Evolutionary conservation across 192 early-diverging fungal genomes (phyloP), one percentile per base, ranked within the genome.

Genomic region (Entomortierella lignicola): DNA sequence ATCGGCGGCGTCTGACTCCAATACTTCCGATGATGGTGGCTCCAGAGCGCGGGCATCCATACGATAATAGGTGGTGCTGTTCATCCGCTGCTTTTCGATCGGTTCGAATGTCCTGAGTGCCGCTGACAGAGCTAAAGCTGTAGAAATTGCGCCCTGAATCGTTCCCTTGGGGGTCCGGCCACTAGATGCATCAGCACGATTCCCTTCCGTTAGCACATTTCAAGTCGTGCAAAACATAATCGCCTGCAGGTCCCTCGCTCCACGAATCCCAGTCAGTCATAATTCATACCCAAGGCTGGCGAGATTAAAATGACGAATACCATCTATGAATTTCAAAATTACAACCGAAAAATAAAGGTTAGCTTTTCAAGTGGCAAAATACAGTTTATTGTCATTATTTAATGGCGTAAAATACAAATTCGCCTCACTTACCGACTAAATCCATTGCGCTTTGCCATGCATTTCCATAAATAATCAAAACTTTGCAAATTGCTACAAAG

Each of bases 391-490:
- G 17, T 17, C 42, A 44, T 21, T 15, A 23, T 21, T 21, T 21
- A 50, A 5, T 37, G 25, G 29, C 13, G 32, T 34, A 39, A 58
- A 56, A 20, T 41, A 61, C 12, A 17, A 53, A 17, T 8, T 51
- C 30, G 1, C 8, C 6, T 42, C 26, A 56, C 74, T 55, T 65
- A 77, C 74, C 74, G 29, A 77, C 74, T n/a, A 77, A 66, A 60
- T 77, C 74, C 13, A 52, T 69, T 39, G 74, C 74, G 26, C 74
- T 77, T 39, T 77, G 74, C 74, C 74, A 77, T 44, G 66, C 66
- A 44, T 77, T 77, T 27, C 74, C 74, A 44, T 77, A 77, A 6
- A 77, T 60, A 58, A 77, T 51, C 26, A 77, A 32, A 1, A 77
- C 66, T 26, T 69, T 77, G 25, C 66, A 69, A 37, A 77, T 77